Evolutionary conservation across 805 yeast species (phyloP).

Genomic region (Metschnikowia cubensis): DNA sequence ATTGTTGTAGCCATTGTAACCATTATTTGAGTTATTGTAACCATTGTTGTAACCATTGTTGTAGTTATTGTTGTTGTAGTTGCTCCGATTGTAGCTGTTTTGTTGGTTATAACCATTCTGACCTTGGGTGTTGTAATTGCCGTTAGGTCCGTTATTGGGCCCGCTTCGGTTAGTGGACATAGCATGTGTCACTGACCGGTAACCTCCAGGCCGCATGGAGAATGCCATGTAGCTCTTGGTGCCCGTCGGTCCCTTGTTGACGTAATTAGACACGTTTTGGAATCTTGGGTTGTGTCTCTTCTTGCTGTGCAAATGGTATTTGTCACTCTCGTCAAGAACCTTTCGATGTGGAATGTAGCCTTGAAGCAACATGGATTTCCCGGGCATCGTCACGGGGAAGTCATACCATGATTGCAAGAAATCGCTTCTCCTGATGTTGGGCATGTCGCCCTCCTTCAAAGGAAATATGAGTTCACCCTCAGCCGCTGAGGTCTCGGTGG

Average conservation of each 20-base stretch:
- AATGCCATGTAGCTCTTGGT: slow-evolving; percentile 28
- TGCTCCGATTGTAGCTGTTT: background rate
- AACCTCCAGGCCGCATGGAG: slow-evolving; percentile 38
- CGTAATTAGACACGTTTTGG: slow-evolving; percentile 24
- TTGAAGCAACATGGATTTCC: slow-evolving; percentile 80
- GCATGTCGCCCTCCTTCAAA: slow-evolving; percentile 44
- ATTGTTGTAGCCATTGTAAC: background rate
- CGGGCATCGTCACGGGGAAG: slow-evolving; percentile 55
- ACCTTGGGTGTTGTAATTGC: slow-evolving; percentile 4
- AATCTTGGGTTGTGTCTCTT: slow-evolving; percentile 16
- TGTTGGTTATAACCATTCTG: background rate
- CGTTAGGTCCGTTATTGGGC: slow-evolving; percentile 7
- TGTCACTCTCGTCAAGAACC: slow-evolving; percentile 66
- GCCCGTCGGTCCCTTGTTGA: slow-evolving; percentile 41
- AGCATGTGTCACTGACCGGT: slow-evolving; percentile 23
- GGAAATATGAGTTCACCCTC: slow-evolving; percentile 41
- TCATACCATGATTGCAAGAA: slow-evolving; percentile 48
- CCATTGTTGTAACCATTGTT: background rate
- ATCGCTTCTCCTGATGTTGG: slow-evolving; percentile 37
- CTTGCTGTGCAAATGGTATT: slow-evolving; percentile 54
- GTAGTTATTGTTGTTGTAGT: background rate
- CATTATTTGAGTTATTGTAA: background rate
- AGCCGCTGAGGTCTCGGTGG: slow-evolving; percentile 33
- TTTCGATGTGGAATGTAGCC: slow-evolving; percentile 66
- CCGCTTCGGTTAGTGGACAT: slow-evolving; percentile 5